Conservation (phyloP, 176 grass and related monocot genomes). For the Luzula sylvatica region DNA sequence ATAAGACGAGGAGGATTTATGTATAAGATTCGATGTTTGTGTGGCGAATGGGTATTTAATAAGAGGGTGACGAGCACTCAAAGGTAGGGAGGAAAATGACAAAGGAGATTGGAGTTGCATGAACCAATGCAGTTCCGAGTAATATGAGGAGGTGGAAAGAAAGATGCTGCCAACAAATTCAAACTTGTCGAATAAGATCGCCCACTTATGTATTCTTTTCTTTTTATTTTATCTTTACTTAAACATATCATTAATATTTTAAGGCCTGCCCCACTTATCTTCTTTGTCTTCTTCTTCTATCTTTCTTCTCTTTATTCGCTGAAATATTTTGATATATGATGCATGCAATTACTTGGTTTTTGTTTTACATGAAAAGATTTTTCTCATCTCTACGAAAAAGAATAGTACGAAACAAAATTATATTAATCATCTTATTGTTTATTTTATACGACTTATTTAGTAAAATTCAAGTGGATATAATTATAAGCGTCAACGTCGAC, state of each 20-base stretch:
- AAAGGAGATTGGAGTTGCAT: constrained; percentile 12
- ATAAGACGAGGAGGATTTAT: background rate
- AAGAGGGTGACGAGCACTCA: background rate
- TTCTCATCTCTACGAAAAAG: no score
- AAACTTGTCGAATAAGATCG: constrained; percentile 13
- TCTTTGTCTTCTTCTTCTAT: constrained; percentile 17
- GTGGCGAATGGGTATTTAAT: background rate
- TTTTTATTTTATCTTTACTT: constrained; percentile 24
- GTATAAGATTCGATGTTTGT: constrained; percentile 1
- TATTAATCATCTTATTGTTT: no score
- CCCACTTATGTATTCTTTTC: constrained; percentile 11
- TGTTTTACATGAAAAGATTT: no score
- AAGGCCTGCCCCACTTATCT: constrained; percentile 17
- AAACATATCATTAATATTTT: constrained; percentile 14
- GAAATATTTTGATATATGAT: no score
- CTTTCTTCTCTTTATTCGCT: no score
- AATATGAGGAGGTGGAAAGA: constrained; percentile 22
- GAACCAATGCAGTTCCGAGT: constrained; percentile 9
- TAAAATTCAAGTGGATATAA: no score
- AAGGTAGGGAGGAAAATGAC: constrained; percentile 9
- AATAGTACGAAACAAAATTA: no score
- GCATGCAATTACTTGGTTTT: no score
- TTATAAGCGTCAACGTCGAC: no score
- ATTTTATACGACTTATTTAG: no score
- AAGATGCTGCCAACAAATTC: constrained; percentile 12